phyloP scores from a whole-genome alignment of 2,329 filamentous ascomycete genomes.

The Mollisia scopiformis region DNA sequence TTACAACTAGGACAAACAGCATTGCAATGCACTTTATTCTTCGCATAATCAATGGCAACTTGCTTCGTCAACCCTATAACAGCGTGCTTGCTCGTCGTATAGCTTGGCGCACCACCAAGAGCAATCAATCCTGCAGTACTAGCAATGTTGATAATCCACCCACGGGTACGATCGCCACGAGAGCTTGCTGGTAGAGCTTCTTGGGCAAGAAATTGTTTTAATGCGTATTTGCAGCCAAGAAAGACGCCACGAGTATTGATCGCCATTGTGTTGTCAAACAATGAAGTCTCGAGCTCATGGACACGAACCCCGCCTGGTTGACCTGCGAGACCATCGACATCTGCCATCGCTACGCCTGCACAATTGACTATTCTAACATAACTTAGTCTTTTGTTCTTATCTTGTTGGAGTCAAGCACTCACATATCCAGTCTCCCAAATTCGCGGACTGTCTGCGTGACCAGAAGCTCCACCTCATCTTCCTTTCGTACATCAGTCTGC shows the following conservation, averaged over 20 bases:
- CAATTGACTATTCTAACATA: neutral
- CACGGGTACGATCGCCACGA: constrained; percentile 35
- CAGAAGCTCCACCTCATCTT: neutral
- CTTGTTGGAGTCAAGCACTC: constrained; percentile 3
- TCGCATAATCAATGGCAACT: constrained; percentile 52
- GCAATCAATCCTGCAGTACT: neutral
- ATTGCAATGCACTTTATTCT: constrained; percentile 52
- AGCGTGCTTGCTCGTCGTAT: constrained; percentile 48
- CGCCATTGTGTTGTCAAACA: constrained; percentile 47
- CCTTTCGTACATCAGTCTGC: neutral
- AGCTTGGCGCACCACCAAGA: neutral
- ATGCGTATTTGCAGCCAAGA: constrained; percentile 48
- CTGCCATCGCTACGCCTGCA: constrained; percentile 46
- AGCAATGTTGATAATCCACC: constrained; percentile 51
- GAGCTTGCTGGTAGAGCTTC: constrained; percentile 42
- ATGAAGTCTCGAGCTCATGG: constrained; percentile 48
- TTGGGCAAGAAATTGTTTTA: constrained; percentile 53
- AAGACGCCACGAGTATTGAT: constrained; percentile 44
- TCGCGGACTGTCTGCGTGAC: neutral
- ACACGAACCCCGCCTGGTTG: constrained; percentile 37
- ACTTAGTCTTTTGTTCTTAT: neutral
- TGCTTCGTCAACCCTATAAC: constrained; percentile 51
- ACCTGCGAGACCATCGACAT: constrained; percentile 35
- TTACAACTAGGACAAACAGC: constrained; percentile 55
- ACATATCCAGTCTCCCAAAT: neutral